A percentile compares a stretch with the other conserved stretches of the same genome.
phyloP scores from a whole-genome alignment of 139 green algal species.

The Chlamydomonas sphaeroides region DNA sequence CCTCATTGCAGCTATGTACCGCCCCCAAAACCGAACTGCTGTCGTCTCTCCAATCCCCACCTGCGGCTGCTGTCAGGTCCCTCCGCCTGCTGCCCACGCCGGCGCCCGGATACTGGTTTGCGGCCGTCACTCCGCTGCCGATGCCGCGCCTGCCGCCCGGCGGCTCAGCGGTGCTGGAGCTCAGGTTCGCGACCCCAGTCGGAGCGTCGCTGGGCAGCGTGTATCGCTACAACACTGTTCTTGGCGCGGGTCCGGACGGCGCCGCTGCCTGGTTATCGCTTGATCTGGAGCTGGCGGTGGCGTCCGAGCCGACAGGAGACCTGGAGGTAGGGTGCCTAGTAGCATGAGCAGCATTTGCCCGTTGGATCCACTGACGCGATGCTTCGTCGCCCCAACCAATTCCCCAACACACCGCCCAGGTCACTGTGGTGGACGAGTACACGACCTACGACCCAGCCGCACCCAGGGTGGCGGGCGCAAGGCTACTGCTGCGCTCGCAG shows the following conservation, averaged over 20 bases:
- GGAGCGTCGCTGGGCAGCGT: background rate
- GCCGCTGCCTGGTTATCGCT: background rate
- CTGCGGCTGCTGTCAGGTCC: background rate
- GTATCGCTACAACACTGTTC: background rate
- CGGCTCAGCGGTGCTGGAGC: background rate
- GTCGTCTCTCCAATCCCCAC: background rate
- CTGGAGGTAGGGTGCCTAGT: background rate
- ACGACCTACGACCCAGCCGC: constrained; percentile 3
- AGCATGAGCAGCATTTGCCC: too few species aligned
- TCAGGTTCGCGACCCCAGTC: background rate
- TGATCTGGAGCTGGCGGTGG: constrained; percentile 17
- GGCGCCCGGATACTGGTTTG: background rate
- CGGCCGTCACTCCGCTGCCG: background rate
- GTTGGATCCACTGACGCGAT: too few species aligned
- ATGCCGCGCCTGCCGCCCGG: background rate
- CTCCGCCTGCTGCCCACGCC: too few species aligned
- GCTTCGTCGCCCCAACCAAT: too few species aligned
- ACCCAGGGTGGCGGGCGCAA: background rate
- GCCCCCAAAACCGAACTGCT: too few species aligned
- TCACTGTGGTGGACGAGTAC: constrained; percentile 15
- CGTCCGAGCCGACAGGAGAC: constrained; percentile 3
- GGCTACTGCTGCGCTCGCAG: background rate
- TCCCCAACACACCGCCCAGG: background rate
- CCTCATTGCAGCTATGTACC: too few species aligned
- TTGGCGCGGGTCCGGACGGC: background rate